A percentile compares a stretch with the other conserved stretches of the same genome.
Evolutionary conservation across 179 eudicot species (phyloP).

Genomic region (Corrigiola litoralis): DNA sequence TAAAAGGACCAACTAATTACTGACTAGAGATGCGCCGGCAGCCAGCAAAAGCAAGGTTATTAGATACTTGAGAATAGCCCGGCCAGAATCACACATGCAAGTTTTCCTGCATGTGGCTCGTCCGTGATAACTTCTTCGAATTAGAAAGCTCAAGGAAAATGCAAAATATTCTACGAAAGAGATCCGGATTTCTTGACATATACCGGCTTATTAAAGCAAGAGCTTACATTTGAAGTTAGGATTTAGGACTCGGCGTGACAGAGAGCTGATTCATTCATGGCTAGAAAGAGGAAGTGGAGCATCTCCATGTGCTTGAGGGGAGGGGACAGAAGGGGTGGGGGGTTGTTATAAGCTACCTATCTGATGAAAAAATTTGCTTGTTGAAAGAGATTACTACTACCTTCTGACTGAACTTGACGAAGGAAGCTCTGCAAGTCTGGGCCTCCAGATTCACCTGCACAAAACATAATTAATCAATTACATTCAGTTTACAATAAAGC

Average conservation of each 20-base stretch:
- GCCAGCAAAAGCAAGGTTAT: too few species aligned
- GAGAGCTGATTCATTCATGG: background rate
- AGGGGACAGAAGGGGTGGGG: background rate
- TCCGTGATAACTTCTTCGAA: too few species aligned
- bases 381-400: conserved; percentile 22
- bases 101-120: too few species aligned
- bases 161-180: too few species aligned
- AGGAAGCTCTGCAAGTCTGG: conserved; percentile 85
- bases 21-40: too few species aligned
- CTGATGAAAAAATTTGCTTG: background rate
- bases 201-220: too few species aligned
- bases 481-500: background rate
- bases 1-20: too few species aligned
- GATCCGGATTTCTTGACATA: too few species aligned
- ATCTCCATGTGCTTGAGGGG: background rate
- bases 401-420: conserved; percentile 68
- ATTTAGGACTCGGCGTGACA: background rate
- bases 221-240: background rate
- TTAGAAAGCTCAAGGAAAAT: too few species aligned
- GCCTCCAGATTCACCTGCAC: conserved; percentile 66
- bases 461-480: background rate
- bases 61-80: too few species aligned
- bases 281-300: background rate
- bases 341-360: background rate
- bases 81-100: too few species aligned